Conservation (phyloP, 768 basidiomycete species). For the Dioszegia crocea region DNA sequence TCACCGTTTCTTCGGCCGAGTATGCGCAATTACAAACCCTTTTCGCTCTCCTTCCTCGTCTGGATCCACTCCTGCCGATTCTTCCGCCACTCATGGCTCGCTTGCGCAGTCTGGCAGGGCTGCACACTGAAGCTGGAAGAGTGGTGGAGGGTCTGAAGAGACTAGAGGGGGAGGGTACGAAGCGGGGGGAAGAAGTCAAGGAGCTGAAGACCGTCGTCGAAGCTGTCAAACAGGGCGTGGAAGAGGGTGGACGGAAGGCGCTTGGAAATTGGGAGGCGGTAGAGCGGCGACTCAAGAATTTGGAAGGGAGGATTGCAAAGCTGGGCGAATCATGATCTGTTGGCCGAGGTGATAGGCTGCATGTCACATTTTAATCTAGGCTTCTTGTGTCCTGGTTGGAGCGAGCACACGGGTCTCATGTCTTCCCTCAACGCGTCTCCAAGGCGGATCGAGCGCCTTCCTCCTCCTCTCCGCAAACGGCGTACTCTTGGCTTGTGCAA, state of each 20-base stretch:
- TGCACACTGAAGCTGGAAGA: constrained; percentile 76
- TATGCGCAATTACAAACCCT: constrained; percentile 47
- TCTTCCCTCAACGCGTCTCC: no score
- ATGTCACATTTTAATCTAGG: no score
- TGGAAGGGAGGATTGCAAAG: constrained; percentile 31
- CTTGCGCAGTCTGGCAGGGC: constrained; percentile 70
- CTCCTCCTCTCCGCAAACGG: no score
- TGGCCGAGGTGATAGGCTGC: no score
- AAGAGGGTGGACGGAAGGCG: constrained; percentile 68
- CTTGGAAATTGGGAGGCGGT: constrained; percentile 60
- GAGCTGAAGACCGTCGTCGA: constrained; percentile 67
- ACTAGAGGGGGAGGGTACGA: constrained; percentile 61
- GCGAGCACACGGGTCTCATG: no score
- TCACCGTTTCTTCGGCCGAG: constrained; percentile 43
- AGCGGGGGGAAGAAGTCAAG: constrained; percentile 60
- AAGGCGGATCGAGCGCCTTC: no score
- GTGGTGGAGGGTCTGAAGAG: constrained; percentile 65
- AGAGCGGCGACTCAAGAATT: constrained; percentile 52
- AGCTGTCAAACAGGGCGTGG: constrained; percentile 70
- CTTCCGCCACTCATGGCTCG: constrained; percentile 78
- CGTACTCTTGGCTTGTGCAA: no score
- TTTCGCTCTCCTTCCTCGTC: constrained; percentile 50
- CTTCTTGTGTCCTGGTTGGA: no score
- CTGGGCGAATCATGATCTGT: background rate
- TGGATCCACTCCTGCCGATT: constrained; percentile 53